Evolutionary conservation across 305 asterid genomes (phyloP).

Genomic region (Rubia peregrina): DNA sequence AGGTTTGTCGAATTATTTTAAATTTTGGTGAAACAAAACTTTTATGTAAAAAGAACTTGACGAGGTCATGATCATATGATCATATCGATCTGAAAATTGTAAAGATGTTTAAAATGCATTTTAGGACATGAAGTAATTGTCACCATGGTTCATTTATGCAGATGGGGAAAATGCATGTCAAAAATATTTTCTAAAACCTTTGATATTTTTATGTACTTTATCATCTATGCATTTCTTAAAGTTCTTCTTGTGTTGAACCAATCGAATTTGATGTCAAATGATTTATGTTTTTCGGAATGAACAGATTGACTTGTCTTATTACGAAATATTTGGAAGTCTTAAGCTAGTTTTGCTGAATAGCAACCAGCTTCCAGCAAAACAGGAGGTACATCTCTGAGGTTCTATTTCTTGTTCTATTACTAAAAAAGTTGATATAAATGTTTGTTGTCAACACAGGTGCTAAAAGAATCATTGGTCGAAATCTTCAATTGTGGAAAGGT

Average conservation of each 20-base stretch:
- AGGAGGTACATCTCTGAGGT: constrained; percentile 38
- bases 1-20: constrained; percentile 9
- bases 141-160: background rate
- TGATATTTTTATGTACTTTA: background rate
- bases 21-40: background rate
- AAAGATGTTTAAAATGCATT: constrained; percentile 2
- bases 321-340: constrained; percentile 75
- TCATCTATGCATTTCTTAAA: background rate
- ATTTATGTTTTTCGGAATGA: constrained; percentile 15
- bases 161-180: background rate
- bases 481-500: constrained; percentile 65
- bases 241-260: background rate
- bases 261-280: background rate
- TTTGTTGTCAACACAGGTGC: constrained; percentile 32
- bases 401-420: constrained; percentile 16
- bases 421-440: constrained; percentile 16
- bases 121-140: background rate
- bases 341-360: constrained; percentile 55
- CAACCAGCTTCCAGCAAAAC: constrained; percentile 52
- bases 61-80: too few relatives aligned
- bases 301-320: constrained; percentile 74
- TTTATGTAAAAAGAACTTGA: background rate
- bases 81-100: background rate
- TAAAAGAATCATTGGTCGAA: constrained; percentile 64
- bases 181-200: background rate